Percentiles rank a stretch among this genome's conserved stretches.
phyloP scores from a whole-genome alignment of 169 alveolate genomes.

The Plasmodium chabaudi region DNA sequence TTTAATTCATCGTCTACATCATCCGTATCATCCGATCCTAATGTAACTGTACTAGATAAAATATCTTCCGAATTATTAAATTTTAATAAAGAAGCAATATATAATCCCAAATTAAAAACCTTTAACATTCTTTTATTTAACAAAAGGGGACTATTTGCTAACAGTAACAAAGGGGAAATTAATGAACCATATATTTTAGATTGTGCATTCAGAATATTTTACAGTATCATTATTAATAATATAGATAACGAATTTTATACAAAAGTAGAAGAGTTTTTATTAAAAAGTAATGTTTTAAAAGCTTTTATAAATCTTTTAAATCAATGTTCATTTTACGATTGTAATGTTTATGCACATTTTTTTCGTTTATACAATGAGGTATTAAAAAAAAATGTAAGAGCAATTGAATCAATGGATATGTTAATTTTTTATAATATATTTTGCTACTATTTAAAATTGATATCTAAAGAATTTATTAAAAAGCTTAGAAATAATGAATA shows the following conservation, averaged over 20 bases:
- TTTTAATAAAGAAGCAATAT: conserved; percentile 43
- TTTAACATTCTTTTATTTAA: conserved; percentile 30
- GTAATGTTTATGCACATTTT: conserved; percentile 74
- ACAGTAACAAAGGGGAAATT: conserved; percentile 55
- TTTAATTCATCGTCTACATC: conserved; percentile 1
- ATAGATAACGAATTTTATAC: conserved; percentile 43
- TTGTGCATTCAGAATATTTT: conserved; percentile 39
- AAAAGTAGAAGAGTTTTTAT: conserved; percentile 34
- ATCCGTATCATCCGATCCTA: conserved; percentile 23
- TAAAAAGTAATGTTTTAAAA: conserved; percentile 38
- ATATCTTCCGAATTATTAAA: conserved; percentile 34
- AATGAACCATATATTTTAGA: conserved; percentile 54
- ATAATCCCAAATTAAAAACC: conserved; percentile 21
- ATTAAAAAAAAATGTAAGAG: conserved; percentile 43
- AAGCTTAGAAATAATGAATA: conserved; percentile 39
- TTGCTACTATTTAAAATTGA: conserved; percentile 48
- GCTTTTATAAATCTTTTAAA: conserved; percentile 26
- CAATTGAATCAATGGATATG: conserved; percentile 71
- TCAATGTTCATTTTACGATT: conserved; percentile 70
- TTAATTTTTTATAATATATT: conserved; percentile 74
- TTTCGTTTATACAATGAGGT: conserved; percentile 70
- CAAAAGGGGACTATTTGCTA: conserved; percentile 62
- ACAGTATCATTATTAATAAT: conserved; percentile 41
- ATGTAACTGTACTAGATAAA: conserved; percentile 36
- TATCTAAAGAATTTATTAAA: conserved; percentile 60